Evolutionary conservation across 1,139 yeast genomes (phyloP).

Genomic region (Kluyveromyces marxianus): DNA sequence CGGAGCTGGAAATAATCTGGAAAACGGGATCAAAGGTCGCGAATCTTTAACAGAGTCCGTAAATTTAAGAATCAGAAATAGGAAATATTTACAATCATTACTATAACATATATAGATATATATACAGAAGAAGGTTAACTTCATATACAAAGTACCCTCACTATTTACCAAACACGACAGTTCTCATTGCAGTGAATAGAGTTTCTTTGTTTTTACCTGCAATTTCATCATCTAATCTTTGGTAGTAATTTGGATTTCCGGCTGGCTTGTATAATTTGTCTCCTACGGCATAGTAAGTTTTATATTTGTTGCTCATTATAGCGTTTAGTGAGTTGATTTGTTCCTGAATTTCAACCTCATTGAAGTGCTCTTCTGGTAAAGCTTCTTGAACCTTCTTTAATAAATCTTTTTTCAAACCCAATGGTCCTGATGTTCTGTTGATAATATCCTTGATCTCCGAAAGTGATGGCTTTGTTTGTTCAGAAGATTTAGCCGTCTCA

Average conservation of each 20-base stretch:
- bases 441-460: conserved; percentile 31
- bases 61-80: too few relatives aligned
- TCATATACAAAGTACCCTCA: not conserved
- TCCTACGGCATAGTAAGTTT: conserved; percentile 53
- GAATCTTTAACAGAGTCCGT: not conserved
- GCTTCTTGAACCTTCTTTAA: conserved; percentile 34
- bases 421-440: conserved; percentile 29
- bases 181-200: conserved; percentile 54
- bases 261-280: conserved; percentile 66
- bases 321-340: conserved; percentile 55
- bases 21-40: not conserved
- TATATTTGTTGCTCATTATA: conserved; percentile 54
- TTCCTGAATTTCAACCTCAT: conserved; percentile 47
- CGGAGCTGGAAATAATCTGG: too few relatives aligned
- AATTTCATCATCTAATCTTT: conserved; percentile 60
- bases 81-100: too few relatives aligned
- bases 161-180: conserved; percentile 62
- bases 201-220: conserved; percentile 69
- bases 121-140: conserved; percentile 3
- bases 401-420: conserved; percentile 27
- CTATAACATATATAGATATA: not conserved
- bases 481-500: conserved; percentile 22
- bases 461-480: conserved; percentile 27
- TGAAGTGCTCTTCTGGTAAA: conserved; percentile 34
- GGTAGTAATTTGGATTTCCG: conserved; percentile 77